These are phyloP conservation scores for Monosporascus sp. DNA, from an alignment of 2,329 filamentous ascomycete species.

Conservation along the genomic window DNA sequence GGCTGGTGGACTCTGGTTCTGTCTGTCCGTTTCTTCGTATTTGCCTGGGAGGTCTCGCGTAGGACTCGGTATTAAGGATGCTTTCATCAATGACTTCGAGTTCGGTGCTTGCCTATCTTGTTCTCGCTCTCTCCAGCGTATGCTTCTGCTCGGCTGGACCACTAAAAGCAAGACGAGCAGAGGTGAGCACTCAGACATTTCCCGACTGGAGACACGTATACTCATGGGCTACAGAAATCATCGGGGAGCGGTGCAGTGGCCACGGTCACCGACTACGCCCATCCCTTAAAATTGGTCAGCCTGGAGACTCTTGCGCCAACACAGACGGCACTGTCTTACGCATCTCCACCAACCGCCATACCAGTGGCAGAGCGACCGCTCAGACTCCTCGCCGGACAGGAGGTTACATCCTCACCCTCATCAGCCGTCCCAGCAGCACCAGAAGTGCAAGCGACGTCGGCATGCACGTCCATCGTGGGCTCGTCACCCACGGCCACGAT, in stretches of 20 bases:
- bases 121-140: background rate
- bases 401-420: background rate
- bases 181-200: background rate
- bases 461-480: conserved; percentile 20
- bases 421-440: background rate
- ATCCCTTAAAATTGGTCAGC: conserved; percentile 20
- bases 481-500: conserved; percentile 19
- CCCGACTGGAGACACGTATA: background rate
- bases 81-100: background rate
- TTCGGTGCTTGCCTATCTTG: background rate
- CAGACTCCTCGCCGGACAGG: conserved; percentile 7
- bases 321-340: conserved; percentile 20
- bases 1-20: no score
- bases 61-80: background rate
- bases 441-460: background rate
- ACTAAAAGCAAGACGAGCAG: background rate
- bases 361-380: conserved; percentile 12
- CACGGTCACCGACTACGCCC: conserved; percentile 22
- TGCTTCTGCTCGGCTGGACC: background rate
- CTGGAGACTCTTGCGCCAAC: conserved; percentile 14
- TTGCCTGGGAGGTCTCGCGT: background rate
- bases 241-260: conserved; percentile 4
- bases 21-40: no score
- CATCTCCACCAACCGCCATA: conserved; percentile 18
- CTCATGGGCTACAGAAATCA: conserved; percentile 7